Evolutionary conservation across 164 flowering plant genomes (phyloP).

Genomic region (Dillenia turbinata): DNA sequence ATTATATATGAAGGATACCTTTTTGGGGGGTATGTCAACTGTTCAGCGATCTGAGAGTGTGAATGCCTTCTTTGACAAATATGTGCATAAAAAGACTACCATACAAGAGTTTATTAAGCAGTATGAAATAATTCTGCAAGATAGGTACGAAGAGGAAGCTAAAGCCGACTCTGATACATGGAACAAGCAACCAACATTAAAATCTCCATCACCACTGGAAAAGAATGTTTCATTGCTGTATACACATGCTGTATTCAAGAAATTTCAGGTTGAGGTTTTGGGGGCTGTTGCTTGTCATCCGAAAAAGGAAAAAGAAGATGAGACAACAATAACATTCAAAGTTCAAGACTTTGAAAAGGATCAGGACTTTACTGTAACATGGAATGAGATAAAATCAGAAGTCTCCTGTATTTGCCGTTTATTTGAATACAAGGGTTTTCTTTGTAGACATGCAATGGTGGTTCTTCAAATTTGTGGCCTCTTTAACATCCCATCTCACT

Average conservation of each 20-base stretch:
- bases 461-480: constrained; percentile 20
- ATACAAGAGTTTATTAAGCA: constrained; percentile 17
- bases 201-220: constrained; percentile 22
- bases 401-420: constrained; percentile 16
- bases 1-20: constrained; percentile 13
- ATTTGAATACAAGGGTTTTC: constrained; percentile 20
- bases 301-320: constrained; percentile 13
- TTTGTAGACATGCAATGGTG: constrained; percentile 22
- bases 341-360: constrained; percentile 17
- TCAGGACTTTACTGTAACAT: constrained; percentile 14
- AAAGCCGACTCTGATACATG: constrained; percentile 18
- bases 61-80: constrained; percentile 25
- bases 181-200: constrained; percentile 14
- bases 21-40: constrained; percentile 20
- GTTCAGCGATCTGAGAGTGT: constrained; percentile 19
- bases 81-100: constrained; percentile 21
- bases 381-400: constrained; percentile 15
- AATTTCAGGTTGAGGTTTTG: constrained; percentile 21
- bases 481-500: constrained; percentile 15
- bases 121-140: constrained; percentile 16
- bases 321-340: constrained; percentile 6
- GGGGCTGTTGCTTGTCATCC: constrained; percentile 21
- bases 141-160: constrained; percentile 23
- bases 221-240: constrained; percentile 11
- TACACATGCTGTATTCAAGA: constrained; percentile 19